Percentiles rank a stretch among this genome's conserved stretches.
Evolutionary conservation across 2,329 filamentous ascomycete species (phyloP).

Genomic region (Ophiostoma sp.): DNA sequence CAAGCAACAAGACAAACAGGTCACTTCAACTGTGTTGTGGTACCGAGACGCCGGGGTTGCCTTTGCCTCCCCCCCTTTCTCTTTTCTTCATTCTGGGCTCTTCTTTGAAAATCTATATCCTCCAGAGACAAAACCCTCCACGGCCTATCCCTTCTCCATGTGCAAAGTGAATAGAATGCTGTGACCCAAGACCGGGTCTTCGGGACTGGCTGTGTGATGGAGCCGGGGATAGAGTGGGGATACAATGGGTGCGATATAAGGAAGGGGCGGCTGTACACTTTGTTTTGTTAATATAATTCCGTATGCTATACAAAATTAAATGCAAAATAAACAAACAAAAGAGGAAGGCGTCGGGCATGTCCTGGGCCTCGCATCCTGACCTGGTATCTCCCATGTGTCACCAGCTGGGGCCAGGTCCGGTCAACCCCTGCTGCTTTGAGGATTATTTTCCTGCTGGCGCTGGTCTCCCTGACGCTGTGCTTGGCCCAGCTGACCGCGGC

Average conservation of each 20-base stretch:
- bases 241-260: background rate
- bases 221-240: background rate
- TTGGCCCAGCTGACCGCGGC: background rate
- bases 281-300: too few relatives aligned
- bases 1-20: background rate
- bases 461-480: background rate
- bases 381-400: background rate
- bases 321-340: background rate
- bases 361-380: background rate
- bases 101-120: background rate
- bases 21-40: background rate
- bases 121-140: background rate
- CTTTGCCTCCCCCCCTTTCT: background rate
- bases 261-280: too few relatives aligned
- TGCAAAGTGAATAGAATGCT: background rate
- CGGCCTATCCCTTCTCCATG: background rate
- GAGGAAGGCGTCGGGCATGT: background rate
- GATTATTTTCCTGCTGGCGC: background rate
- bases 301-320: background rate
- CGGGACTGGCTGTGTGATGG: constrained; percentile 10
- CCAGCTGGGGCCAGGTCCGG: constrained; percentile 5
- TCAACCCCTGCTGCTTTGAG: background rate
- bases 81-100: background rate
- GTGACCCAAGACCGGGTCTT: constrained; percentile 14
- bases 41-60: constrained; percentile 6